Conservation (phyloP, 2,329 filamentous ascomycete species). For the Pseudogymnoascus sp. region DNA sequence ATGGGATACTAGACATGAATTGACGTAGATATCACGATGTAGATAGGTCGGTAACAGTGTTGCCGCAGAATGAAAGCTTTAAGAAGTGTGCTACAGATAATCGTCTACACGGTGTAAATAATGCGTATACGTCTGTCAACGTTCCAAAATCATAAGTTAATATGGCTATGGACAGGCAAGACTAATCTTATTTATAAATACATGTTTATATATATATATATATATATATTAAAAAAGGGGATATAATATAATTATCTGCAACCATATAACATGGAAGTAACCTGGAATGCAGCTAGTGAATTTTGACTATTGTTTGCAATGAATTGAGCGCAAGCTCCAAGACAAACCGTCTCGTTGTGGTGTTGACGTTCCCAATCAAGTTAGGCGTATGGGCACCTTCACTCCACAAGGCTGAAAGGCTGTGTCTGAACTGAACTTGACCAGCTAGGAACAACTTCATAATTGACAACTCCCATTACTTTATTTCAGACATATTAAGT, state of each 20-base stretch:
- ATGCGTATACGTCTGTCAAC: neutral
- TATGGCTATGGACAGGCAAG: neutral
- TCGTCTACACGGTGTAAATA: neutral
- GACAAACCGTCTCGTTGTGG: neutral
- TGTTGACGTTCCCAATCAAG: conserved; percentile 1
- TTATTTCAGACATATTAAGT: conserved; percentile 9
- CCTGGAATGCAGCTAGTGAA: neutral
- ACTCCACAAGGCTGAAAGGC: conserved; percentile 11
- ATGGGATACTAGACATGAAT: neutral
- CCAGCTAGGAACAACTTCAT: neutral
- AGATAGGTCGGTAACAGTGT: neutral
- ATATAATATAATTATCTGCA: neutral
- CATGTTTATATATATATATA: neutral
- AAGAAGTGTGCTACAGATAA: neutral
- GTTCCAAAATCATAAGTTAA: neutral
- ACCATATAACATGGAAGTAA: neutral
- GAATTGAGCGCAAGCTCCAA: neutral
- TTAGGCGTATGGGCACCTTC: neutral
- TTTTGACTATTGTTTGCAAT: neutral
- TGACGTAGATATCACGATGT: neutral
- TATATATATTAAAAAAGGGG: neutral
- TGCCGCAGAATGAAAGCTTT: neutral
- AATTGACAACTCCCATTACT: conserved; percentile 10
- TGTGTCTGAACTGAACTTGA: conserved; percentile 8
- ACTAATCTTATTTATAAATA: neutral